These are phyloP conservation scores for Erodium trifolium DNA, from an alignment of 441 rosid genomes.

Conservation along the genomic window DNA sequence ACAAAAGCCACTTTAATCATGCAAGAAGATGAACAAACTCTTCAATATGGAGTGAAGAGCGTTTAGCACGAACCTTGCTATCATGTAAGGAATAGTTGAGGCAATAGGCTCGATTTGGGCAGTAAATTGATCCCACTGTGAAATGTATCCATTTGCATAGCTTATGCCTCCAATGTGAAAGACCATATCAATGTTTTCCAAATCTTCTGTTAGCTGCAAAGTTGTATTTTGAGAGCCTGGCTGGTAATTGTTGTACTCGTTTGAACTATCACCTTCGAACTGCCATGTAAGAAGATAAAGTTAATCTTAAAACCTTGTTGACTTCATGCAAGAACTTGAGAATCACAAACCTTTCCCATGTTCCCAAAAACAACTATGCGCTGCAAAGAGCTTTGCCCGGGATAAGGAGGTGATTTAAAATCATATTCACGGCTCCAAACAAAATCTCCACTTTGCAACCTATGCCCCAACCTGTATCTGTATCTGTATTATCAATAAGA, in stretches of 20 bases:
- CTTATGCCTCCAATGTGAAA: constrained; percentile 83
- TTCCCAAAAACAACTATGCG: constrained; percentile 75
- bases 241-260: constrained; percentile 75
- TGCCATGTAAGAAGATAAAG: constrained; percentile 21
- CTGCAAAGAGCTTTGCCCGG: constrained; percentile 70
- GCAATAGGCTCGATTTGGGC: constrained; percentile 83
- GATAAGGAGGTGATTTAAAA: constrained; percentile 75
- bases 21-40: background rate
- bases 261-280: constrained; percentile 92
- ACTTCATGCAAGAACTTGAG: background rate
- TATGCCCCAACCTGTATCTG: constrained; percentile 65
- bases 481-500: background rate
- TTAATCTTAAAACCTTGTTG: background rate
- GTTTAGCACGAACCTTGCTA: constrained; percentile 50
- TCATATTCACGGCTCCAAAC: constrained; percentile 60
- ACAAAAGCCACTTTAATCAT: background rate
- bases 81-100: constrained; percentile 71
- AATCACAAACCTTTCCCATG: constrained; percentile 71
- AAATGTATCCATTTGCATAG: constrained; percentile 80
- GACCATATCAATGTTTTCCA: constrained; percentile 57
- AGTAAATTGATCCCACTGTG: constrained; percentile 98
- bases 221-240: constrained; percentile 84
- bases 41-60: background rate
- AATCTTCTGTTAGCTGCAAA: constrained; percentile 64
- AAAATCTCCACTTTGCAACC: constrained; percentile 36